These are phyloP conservation scores for Rusavskia elegans DNA, from an alignment of 495 filamentous ascomycete species.

Conservation along the genomic window DNA sequence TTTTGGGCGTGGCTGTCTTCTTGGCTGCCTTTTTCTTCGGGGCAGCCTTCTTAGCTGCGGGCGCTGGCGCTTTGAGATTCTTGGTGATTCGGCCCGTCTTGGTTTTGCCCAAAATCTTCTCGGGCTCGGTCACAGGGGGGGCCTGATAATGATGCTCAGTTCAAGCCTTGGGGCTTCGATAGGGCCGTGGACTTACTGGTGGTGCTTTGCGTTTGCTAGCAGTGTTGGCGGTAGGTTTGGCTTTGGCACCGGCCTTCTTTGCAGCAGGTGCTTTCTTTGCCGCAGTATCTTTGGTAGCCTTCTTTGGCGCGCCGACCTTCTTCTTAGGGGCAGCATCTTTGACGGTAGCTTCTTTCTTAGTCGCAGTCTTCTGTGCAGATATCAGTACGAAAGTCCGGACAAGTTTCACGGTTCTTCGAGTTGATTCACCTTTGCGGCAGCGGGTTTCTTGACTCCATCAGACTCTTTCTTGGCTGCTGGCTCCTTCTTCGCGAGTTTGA, in stretches of 20 bases:
- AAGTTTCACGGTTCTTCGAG: slow-evolving; percentile 11
- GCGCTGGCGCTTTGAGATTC: slow-evolving; percentile 46
- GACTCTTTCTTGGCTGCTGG: slow-evolving; percentile 29
- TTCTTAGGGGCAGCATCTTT: slow-evolving; percentile 38
- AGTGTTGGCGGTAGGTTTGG: slow-evolving; percentile 36
- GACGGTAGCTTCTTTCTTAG: slow-evolving; percentile 20
- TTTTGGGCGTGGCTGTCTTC: slow-evolving; percentile 31
- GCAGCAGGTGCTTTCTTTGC: slow-evolving; percentile 33
- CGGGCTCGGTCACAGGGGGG: slow-evolving; percentile 55
- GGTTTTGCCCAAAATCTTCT: slow-evolving; percentile 64
- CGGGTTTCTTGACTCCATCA: slow-evolving; percentile 21
- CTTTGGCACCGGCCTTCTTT: slow-evolving; percentile 27
- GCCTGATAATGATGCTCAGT: slow-evolving; percentile 24
- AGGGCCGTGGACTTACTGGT: slow-evolving; percentile 20
- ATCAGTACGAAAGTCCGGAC: slow-evolving; percentile 9
- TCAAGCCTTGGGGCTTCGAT: neutral
- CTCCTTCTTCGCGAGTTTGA: slow-evolving; percentile 93
- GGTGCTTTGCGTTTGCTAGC: slow-evolving; percentile 29
- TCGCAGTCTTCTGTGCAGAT: slow-evolving; percentile 15
- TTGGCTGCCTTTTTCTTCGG: slow-evolving; percentile 50
- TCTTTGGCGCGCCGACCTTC: slow-evolving; percentile 30
- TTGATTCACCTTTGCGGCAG: slow-evolving; percentile 28
- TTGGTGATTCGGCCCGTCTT: slow-evolving; percentile 86
- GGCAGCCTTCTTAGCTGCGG: slow-evolving; percentile 40
- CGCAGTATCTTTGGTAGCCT: slow-evolving; percentile 35